Percentiles rank a stretch among this genome's conserved stretches.
These are phyloP conservation scores for Microcyclosporella mali DNA, from an alignment of 2,329 filamentous ascomycete species.

Conservation along the genomic window DNA sequence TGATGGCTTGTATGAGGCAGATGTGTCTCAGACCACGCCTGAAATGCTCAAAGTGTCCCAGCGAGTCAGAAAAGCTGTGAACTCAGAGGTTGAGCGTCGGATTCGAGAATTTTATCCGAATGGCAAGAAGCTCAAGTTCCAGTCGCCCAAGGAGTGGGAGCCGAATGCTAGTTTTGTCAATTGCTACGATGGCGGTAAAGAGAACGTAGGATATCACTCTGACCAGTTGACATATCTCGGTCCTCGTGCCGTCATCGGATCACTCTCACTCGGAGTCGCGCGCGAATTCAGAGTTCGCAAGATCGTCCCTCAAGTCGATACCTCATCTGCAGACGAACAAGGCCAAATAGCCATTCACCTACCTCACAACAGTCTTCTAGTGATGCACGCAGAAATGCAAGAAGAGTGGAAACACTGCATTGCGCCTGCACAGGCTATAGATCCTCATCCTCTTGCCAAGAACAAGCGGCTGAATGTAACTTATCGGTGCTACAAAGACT, in stretches of 20 bases:
- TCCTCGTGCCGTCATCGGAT: constrained; percentile 80
- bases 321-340: constrained; percentile 53
- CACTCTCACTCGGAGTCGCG: constrained; percentile 83
- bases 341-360: constrained; percentile 91
- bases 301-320: constrained; percentile 53
- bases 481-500: constrained; percentile 76
- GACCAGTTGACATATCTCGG: constrained; percentile 93
- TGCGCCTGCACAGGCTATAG: constrained; percentile 65
- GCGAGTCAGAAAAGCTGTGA: constrained; percentile 69
- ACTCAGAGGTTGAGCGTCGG: constrained; percentile 65
- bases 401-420: constrained; percentile 78
- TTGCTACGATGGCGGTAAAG: constrained; percentile 74
- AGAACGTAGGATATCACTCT: constrained; percentile 86
- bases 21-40: constrained; percentile 70
- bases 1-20: constrained; percentile 64
- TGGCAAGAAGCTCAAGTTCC: constrained; percentile 68
- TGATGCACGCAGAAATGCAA: constrained; percentile 98
- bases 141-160: constrained; percentile 66
- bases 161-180: constrained; percentile 94
- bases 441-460: constrained; percentile 75
- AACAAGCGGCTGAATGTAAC: constrained; percentile 87
- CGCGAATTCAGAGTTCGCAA: constrained; percentile 84
- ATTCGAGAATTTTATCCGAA: constrained; percentile 63
- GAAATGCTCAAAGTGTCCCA: constrained; percentile 64
- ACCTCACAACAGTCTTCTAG: constrained; percentile 84